These are phyloP conservation scores for Colletotrichum liaoningense DNA, from an alignment of 2,329 filamentous ascomycete species.

Conservation along the genomic window DNA sequence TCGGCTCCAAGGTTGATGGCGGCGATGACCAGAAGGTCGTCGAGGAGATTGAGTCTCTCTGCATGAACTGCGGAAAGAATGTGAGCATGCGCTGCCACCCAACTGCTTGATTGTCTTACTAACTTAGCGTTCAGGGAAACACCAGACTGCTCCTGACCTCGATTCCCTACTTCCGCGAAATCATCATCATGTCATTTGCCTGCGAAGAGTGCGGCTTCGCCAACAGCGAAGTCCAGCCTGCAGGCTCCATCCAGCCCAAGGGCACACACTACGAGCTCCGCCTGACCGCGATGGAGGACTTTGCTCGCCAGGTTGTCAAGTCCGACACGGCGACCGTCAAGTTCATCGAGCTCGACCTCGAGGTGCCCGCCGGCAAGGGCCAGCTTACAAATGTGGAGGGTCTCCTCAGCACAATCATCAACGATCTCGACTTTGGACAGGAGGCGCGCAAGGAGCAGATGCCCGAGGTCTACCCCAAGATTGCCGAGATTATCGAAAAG, in stretches of 20 bases:
- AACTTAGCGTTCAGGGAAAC: slow-evolving; percentile 67
- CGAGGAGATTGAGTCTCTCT: slow-evolving; percentile 81
- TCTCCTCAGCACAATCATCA: slow-evolving; percentile 79
- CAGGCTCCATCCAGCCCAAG: slow-evolving; percentile 90
- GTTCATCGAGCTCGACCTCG: slow-evolving; percentile 91
- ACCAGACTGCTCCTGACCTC: slow-evolving; percentile 89
- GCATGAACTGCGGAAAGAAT: slow-evolving; percentile 88
- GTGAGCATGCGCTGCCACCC: slow-evolving; percentile 55
- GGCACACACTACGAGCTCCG: slow-evolving; percentile 87
- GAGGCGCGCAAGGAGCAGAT: slow-evolving; percentile 81
- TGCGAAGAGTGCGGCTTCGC: slow-evolving; percentile 90
- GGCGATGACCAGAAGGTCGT: slow-evolving; percentile 66
- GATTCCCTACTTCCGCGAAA: slow-evolving; percentile 97
- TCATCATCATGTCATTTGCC: slow-evolving; percentile 96
- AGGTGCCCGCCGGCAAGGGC: slow-evolving; percentile 90
- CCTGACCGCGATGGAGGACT: slow-evolving; percentile 77
- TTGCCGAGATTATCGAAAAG: slow-evolving; percentile 80
- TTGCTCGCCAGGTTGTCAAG: slow-evolving; percentile 91
- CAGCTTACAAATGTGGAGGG: slow-evolving; percentile 96
- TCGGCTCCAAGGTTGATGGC: slow-evolving; percentile 69
- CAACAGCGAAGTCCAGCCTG: slow-evolving; percentile 94
- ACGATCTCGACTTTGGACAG: slow-evolving; percentile 86
- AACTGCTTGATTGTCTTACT: slow-evolving; percentile 27
- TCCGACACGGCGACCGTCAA: slow-evolving; percentile 88
- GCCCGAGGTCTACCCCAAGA: slow-evolving; percentile 82